Evolutionary conservation across 345 rosid genomes (phyloP).

Genomic region (Pistacia vera): DNA sequence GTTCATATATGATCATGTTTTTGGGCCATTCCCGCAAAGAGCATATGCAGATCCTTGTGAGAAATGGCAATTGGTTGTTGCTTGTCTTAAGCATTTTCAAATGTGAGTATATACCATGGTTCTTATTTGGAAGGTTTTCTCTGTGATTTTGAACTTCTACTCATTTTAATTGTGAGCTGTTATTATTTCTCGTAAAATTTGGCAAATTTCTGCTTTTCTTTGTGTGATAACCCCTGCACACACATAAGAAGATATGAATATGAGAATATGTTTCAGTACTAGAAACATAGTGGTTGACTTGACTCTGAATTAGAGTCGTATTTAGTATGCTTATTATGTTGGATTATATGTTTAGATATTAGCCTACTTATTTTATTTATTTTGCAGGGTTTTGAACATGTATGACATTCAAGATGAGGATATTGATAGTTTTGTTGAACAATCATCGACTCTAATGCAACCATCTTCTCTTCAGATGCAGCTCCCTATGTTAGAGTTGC

Average conservation of each 20-base stretch:
- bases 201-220: neutral
- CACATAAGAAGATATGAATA: neutral
- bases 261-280: neutral
- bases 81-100: slow-evolving; percentile 96
- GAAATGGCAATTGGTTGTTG: slow-evolving; percentile 92
- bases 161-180: neutral
- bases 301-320: neutral
- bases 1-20: slow-evolving; percentile 88
- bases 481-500: slow-evolving; percentile 83
- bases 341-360: neutral
- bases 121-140: slow-evolving; percentile 4
- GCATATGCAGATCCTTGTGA: slow-evolving; percentile 93
- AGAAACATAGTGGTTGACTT: neutral
- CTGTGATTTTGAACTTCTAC: slow-evolving; percentile 12
- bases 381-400: slow-evolving; percentile 79
- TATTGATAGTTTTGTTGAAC: slow-evolving; percentile 60
- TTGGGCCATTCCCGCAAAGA: slow-evolving; percentile 91
- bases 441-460: slow-evolving; percentile 46
- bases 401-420: slow-evolving; percentile 85
- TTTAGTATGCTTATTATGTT: slow-evolving; percentile 2
- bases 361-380: slow-evolving; percentile 10
- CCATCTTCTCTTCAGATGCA: slow-evolving; percentile 68
- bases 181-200: slow-evolving; percentile 3
- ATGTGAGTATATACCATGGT: slow-evolving; percentile 48
- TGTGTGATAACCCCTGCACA: slow-evolving; percentile 1